These are phyloP conservation scores for Blastobotrys robertii DNA, from an alignment of 805 yeast species.

Conservation along the genomic window DNA sequence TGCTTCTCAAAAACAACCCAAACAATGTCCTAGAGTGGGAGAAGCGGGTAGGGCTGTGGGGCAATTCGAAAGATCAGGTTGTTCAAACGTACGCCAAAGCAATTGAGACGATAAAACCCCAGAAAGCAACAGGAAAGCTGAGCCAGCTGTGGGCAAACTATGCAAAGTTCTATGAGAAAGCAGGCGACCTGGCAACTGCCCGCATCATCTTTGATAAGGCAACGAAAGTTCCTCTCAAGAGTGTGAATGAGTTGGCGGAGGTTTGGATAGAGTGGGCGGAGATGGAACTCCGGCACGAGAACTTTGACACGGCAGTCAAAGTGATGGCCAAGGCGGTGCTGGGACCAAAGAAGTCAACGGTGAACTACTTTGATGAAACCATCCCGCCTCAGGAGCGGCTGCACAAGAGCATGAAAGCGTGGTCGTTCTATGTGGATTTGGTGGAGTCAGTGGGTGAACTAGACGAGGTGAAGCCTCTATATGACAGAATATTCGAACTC, in stretches of 20 bases:
- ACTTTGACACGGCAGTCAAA: conserved; percentile 36
- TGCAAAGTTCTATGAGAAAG: conserved; percentile 51
- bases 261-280: conserved; percentile 74
- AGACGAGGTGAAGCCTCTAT: conserved; percentile 32
- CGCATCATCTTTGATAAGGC: conserved; percentile 55
- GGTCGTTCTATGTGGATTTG: conserved; percentile 67
- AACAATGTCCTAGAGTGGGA: conserved; percentile 64
- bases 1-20: conserved; percentile 49
- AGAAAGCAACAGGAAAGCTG: conserved; percentile 34
- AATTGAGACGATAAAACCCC: conserved; percentile 54
- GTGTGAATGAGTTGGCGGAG: conserved; percentile 53
- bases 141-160: conserved; percentile 62
- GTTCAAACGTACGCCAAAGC: conserved; percentile 57
- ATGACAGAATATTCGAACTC: conserved; percentile 45
- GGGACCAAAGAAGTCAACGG: conserved; percentile 29
- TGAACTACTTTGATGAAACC: conserved; percentile 33
- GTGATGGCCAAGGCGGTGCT: conserved; percentile 35
- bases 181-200: conserved; percentile 47
- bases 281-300: conserved; percentile 42
- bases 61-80: conserved; percentile 33
- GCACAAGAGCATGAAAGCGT: conserved; percentile 52
- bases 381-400: conserved; percentile 48
- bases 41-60: conserved; percentile 42
- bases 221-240: conserved; percentile 56
- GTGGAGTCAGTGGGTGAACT: conserved; percentile 34